Conservation (phyloP, 106 monocot genomes). For the Vanilla planifolia region DNA sequence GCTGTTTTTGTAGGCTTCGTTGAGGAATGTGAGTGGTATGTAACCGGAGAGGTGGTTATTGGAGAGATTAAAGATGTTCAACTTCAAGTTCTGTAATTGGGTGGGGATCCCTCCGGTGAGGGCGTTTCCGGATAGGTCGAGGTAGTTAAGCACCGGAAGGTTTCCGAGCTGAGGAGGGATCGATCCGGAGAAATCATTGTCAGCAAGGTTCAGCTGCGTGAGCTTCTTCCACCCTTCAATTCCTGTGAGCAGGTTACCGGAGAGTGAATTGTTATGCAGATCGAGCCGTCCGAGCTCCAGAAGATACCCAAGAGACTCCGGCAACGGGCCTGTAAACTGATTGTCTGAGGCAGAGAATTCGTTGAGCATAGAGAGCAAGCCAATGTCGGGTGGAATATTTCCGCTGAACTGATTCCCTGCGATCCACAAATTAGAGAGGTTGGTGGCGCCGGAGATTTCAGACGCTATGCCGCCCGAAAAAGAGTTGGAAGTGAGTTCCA, state of each 20-base stretch:
- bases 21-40: constrained; percentile 35
- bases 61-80: constrained; percentile 64
- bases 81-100: constrained; percentile 59
- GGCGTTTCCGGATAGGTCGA: constrained; percentile 60
- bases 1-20: constrained; percentile 32
- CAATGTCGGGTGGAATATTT: constrained; percentile 47
- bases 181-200: constrained; percentile 47
- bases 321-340: constrained; percentile 44
- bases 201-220: constrained; percentile 48
- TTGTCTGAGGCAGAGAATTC: constrained; percentile 50
- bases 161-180: constrained; percentile 65
- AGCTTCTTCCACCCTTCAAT: constrained; percentile 47
- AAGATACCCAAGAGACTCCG: constrained; percentile 33
- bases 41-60: constrained; percentile 61
- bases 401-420: constrained; percentile 48
- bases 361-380: constrained; percentile 25
- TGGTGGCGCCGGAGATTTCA: constrained; percentile 27
- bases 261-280: constrained; percentile 49
- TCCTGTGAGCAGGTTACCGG: constrained; percentile 35
- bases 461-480: constrained; percentile 55
- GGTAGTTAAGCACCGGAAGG: constrained; percentile 64
- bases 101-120: constrained; percentile 55
- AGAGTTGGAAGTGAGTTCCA: constrained; percentile 47
- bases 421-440: constrained; percentile 42
- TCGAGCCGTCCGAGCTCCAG: constrained; percentile 37